Evolutionary conservation across 148 eudicot genomes (phyloP).

Genomic region (Camellia japonica): DNA sequence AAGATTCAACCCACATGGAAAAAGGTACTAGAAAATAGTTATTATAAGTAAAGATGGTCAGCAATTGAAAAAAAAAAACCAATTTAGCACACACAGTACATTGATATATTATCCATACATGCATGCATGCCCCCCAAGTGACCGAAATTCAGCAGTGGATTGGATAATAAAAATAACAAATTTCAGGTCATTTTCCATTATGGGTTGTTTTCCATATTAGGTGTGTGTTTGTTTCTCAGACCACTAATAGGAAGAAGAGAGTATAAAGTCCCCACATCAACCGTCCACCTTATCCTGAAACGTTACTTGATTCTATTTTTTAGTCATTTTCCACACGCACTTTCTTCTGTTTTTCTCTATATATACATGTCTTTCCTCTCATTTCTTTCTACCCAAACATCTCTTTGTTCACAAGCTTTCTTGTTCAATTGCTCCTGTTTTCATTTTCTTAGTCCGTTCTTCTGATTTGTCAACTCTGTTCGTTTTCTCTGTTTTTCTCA

Average conservation of each 20-base stretch:
- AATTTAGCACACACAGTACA: neutral
- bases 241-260: neutral
- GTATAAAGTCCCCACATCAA: neutral
- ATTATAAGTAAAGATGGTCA: neutral
- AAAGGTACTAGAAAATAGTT: neutral
- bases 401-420: neutral
- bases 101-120: neutral
- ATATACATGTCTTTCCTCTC: neutral
- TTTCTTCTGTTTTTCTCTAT: neutral
- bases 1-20: neutral
- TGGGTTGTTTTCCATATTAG: neutral
- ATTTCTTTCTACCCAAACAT: neutral
- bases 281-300: neutral
- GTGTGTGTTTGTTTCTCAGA: neutral
- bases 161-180: neutral
- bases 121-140: neutral
- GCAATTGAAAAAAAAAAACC: too few relatives aligned
- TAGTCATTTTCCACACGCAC: conserved; percentile 2
- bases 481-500: conserved; percentile 9
- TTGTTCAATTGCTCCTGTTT: neutral
- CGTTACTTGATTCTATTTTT: neutral
- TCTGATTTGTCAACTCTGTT: neutral
- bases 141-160: neutral
- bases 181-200: conserved; percentile 1
- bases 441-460: neutral